Conservation (phyloP, 2,329 filamentous ascomycete genomes). For the Leptographium radiaticola region DNA sequence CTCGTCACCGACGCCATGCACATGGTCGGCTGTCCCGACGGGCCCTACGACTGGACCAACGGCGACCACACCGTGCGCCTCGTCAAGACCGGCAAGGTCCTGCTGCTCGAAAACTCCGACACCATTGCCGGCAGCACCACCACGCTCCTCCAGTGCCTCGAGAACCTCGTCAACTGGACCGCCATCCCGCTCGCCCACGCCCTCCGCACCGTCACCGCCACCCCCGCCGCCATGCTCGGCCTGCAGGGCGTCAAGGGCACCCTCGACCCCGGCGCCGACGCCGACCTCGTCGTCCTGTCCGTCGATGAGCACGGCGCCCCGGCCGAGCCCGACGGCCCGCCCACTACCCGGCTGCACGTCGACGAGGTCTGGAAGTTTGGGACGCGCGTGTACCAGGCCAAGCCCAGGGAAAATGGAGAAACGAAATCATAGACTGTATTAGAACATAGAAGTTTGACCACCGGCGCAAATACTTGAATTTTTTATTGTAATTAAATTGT, state of each 20-base stretch:
- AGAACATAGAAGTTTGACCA: no score
- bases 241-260: conserved; percentile 53
- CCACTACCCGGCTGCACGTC: conserved; percentile 38
- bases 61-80: conserved; percentile 43
- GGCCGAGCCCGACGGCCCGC: conserved; percentile 4
- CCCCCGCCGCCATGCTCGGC: conserved; percentile 66
- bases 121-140: conserved; percentile 66
- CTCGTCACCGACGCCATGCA: conserved; percentile 91
- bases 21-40: conserved; percentile 71
- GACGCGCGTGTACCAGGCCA: conserved; percentile 25
- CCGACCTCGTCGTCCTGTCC: conserved; percentile 56
- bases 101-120: conserved; percentile 66
- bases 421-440: not conserved
- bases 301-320: conserved; percentile 24
- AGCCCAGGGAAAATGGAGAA: not conserved
- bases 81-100: conserved; percentile 56
- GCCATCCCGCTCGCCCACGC: conserved; percentile 55
- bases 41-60: conserved; percentile 78
- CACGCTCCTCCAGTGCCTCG: conserved; percentile 68
- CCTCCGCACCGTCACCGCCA: conserved; percentile 59
- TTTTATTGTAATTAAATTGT: no score
- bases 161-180: conserved; percentile 68
- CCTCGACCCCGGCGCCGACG: conserved; percentile 49
- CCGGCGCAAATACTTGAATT: no score
- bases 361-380: conserved; percentile 77